Evolutionary conservation across 805 yeast species (phyloP), one percentile per base, ranked within the genome.

Genomic region (Sungouiozyma ichnusensis): DNA sequence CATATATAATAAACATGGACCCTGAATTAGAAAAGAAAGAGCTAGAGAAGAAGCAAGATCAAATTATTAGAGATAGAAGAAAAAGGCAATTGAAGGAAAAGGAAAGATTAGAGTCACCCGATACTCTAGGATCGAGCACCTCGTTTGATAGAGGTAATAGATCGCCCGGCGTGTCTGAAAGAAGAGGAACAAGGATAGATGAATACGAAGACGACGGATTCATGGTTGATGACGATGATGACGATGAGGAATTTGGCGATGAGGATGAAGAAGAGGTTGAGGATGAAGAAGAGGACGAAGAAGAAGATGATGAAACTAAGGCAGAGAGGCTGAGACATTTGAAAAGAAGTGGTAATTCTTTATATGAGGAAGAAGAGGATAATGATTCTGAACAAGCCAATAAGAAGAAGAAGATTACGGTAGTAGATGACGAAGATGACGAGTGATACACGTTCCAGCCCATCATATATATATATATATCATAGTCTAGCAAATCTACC

Each of bases 11-110:
- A 11, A 63, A 62, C 37, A 69, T 71, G 42, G 94, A 84, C 64
- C 94, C 92, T 1, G 77, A 79, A 58, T 62, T 76, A 53, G 80
- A 75, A 48, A 81, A 81, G 47, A 72, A 76, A 57, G 71, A 72
- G 52, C 71, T 81, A 36, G 90, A 82, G 57, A 81, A 75, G 58
- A 74, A 72, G 49, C 85, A 76, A 51, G 73, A 74, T 16, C 77
- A 77, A 53, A 73, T 76, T 45, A 67, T 79, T 52, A 79, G 75
- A 59, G 80, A 79, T 48, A 80, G 81, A 63, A 68, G 82, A 53
- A 81, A 77, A 62, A 72, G 74, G 45, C 73, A 72, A 51, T 62
- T 76, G 53, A 74, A 68, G 42, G 62, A 68, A 49, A 79, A 72
- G 44, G 88, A 80, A 55, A 24, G 32, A 16, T 35, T 43, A 17